phyloP scores from a whole-genome alignment of 768 basidiomycete species.

The Rhizopogon roseolus region DNA sequence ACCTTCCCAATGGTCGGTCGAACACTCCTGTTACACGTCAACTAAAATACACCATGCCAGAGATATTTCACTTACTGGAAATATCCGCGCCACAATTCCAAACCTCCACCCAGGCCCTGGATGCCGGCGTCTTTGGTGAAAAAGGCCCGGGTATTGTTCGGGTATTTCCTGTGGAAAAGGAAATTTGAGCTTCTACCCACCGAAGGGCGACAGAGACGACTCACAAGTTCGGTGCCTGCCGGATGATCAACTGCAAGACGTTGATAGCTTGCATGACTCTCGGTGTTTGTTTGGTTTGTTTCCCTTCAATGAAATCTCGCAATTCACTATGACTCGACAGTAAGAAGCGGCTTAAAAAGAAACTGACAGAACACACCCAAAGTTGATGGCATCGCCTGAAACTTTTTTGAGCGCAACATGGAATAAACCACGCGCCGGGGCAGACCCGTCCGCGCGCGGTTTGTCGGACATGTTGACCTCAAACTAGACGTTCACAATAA shows the following conservation, averaged over 20 bases:
- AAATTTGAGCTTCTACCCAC: not conserved
- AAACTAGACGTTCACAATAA: constrained; percentile 23
- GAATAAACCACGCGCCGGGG: constrained; percentile 23
- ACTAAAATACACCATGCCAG: not conserved
- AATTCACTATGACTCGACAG: constrained; percentile 15
- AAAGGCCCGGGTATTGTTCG: constrained; percentile 43
- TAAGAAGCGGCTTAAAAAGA: not conserved
- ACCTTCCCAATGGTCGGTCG: constrained; percentile 37
- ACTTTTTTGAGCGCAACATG: constrained; percentile 33
- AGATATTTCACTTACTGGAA: constrained; percentile 38
- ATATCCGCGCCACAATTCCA: constrained; percentile 45
- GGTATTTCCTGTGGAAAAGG: constrained; percentile 30
- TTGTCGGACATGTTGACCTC: constrained; percentile 28
- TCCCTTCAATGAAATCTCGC: constrained; percentile 19
- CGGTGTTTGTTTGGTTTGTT: constrained; percentile 15
- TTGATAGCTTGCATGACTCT: constrained; percentile 36
- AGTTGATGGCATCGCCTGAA: constrained; percentile 29
- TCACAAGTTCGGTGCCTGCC: constrained; percentile 43
- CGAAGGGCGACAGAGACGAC: constrained; percentile 8
- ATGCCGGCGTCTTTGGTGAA: constrained; percentile 32
- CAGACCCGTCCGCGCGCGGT: constrained; percentile 3
- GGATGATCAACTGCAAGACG: constrained; percentile 43
- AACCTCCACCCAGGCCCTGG: constrained; percentile 19
- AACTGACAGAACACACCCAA: constrained; percentile 24
- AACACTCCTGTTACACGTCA: constrained; percentile 32